Percentiles rank a stretch among this genome's conserved stretches.
Evolutionary conservation across 495 filamentous ascomycete species (phyloP).

Genomic region (Penicillium parvum): DNA sequence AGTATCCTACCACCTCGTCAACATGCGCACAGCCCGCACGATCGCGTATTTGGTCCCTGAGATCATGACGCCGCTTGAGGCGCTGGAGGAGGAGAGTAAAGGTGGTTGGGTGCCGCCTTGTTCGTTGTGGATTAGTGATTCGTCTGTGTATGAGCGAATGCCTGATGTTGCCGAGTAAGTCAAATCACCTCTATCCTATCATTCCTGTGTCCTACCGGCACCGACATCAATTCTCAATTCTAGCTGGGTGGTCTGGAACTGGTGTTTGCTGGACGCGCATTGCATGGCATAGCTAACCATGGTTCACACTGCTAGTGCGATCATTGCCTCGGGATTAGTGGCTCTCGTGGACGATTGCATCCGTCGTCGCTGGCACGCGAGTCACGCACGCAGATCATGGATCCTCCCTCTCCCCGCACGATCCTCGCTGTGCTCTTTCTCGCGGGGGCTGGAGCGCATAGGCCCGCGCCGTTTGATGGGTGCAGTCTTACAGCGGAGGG

Average conservation of each 20-base stretch:
- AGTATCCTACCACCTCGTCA: slow-evolving; percentile 73
- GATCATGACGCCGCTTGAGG: slow-evolving; percentile 62
- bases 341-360: slow-evolving; percentile 91
- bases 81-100: slow-evolving; percentile 65
- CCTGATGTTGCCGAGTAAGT: slow-evolving; percentile 94
- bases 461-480: slow-evolving; percentile 71
- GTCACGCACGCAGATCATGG: slow-evolving; percentile 53
- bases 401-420: slow-evolving; percentile 51
- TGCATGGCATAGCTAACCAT: slow-evolving; percentile 23
- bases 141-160: slow-evolving; percentile 56
- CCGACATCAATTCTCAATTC: not conserved
- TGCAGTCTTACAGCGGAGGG: slow-evolving; percentile 66
- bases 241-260: not conserved
- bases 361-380: slow-evolving; percentile 71
- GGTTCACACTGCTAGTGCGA: slow-evolving; percentile 53
- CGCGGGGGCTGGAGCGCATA: slow-evolving; percentile 59
- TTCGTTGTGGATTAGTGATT: slow-evolving; percentile 81
- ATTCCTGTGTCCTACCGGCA: not conserved
- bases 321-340: slow-evolving; percentile 86
- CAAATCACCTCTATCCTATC: not conserved
- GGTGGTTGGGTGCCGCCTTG: slow-evolving; percentile 92
- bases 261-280: no score
- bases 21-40: slow-evolving; percentile 55
- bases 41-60: slow-evolving; percentile 88
- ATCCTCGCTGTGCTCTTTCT: slow-evolving; percentile 53